Evolutionary conservation across 805 yeast genomes (phyloP), one percentile per base, ranked within the genome.

Genomic region (Yueomyces sinensis): DNA sequence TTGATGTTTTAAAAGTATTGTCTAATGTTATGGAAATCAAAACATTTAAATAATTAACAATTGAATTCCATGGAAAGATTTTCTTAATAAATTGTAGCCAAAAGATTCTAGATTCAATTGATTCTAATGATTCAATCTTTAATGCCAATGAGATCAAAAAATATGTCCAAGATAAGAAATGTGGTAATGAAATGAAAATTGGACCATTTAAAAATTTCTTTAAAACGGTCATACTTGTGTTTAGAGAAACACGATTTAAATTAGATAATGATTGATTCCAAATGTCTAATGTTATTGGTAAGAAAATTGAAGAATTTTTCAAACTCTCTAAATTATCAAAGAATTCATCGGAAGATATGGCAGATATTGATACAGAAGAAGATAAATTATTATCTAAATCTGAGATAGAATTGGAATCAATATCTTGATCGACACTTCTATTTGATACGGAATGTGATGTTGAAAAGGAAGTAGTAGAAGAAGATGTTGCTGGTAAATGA

Each of bases 111-210:
- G 43, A 36, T 17, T 36, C 32, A 9, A 35, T 35, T 37, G 43
- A 44, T 13, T 41, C 32, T 30, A 49, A 32, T 11, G 20, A 24
- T 27, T 62, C 58, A 5, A 67, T 52, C 5, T 78, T 74, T 39
- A 72, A 66, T 3, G 81, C 79, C 20, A 78, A 59, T 1, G 89
- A 66, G 11, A 75, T 60, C 17, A 82, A 56, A 46, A 80, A 83
- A 47, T 82, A 80, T 6, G 80, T 56, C 84, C 89, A 81, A 1
- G 84, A 78, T 31, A 82, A 64, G 3, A 76, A 64, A 61, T 82
- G 93, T 11, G 87, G 76, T 4, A 80, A 66, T 1, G 82, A 74
- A 38, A 76, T 73, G 30, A 72, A 64, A 29, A 63, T 39, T 3
- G 94, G 91, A 0, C 91, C 89, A 38, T 66, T 62, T 27, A 79